Evolutionary conservation across 305 asterid genomes (phyloP).

Genomic region (Striga hermonthica): DNA sequence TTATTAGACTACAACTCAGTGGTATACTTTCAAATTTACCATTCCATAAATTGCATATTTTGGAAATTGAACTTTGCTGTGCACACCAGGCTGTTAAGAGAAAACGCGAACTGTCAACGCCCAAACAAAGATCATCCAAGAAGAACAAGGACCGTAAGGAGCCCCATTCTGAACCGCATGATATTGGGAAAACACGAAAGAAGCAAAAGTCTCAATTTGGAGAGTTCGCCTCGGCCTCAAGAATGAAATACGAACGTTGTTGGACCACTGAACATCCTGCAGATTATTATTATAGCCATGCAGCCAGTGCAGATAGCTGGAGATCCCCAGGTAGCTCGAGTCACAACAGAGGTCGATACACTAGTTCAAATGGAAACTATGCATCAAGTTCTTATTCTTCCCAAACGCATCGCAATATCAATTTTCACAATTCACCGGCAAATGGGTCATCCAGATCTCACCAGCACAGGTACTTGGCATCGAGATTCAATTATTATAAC

Average conservation of each 20-base stretch:
- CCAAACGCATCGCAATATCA: slow-evolving; percentile 28
- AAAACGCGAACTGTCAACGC: slow-evolving; percentile 60
- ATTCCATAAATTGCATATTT: background rate
- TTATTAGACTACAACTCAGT: background rate
- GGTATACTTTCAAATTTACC: background rate
- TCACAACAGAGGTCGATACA: slow-evolving; percentile 33
- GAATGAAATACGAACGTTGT: slow-evolving; percentile 58
- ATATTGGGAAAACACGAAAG: slow-evolving; percentile 39
- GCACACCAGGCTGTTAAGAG: slow-evolving; percentile 43
- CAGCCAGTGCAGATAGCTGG: slow-evolving; percentile 37
- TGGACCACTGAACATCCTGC: slow-evolving; percentile 66
- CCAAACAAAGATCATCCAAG: slow-evolving; percentile 49
- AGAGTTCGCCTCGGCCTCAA: slow-evolving; percentile 35
- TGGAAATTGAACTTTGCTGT: background rate
- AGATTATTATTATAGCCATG: slow-evolving; percentile 34
- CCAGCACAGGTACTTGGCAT: slow-evolving; percentile 46
- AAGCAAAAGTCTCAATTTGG: slow-evolving; percentile 39
- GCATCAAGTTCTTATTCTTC: slow-evolving; percentile 49
- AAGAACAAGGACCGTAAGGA: slow-evolving; percentile 40
- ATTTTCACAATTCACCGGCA: slow-evolving; percentile 41
- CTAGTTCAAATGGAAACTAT: slow-evolving; percentile 36
- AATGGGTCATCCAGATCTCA: slow-evolving; percentile 39
- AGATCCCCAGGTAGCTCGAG: slow-evolving; percentile 66
- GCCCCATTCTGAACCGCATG: slow-evolving; percentile 49
- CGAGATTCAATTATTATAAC: slow-evolving; percentile 43